A percentile compares a stretch with the other conserved stretches of the same genome.
Conservation (phyloP, 345 rosid genomes). For the Limnanthes douglasii region DNA sequence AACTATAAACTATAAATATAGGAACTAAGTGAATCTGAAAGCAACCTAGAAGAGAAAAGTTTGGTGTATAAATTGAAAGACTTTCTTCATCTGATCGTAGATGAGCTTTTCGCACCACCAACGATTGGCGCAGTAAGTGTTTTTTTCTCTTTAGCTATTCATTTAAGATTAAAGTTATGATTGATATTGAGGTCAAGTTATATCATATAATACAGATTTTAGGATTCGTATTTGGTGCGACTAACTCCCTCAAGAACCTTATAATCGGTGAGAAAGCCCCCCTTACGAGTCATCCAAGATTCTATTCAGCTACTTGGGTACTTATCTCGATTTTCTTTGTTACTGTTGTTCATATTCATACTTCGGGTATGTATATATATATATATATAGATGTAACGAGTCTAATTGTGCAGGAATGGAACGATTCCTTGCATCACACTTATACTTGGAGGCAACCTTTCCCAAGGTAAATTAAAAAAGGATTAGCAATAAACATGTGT, state of each 20-base stretch:
- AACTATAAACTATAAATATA: too few relatives aligned
- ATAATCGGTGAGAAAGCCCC: constrained; percentile 45
- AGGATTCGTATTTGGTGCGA: constrained; percentile 50
- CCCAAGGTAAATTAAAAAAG: constrained; percentile 42
- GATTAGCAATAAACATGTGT: too few relatives aligned
- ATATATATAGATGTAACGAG: too few relatives aligned
- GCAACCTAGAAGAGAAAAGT: constrained; percentile 9
- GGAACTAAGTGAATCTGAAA: too few relatives aligned
- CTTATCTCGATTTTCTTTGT: not conserved
- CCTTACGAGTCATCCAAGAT: constrained; percentile 37
- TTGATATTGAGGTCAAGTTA: too few relatives aligned
- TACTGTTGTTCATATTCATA: too few relatives aligned
- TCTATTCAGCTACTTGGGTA: constrained; percentile 55
- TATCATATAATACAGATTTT: constrained; percentile 23
- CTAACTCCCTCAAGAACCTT: constrained; percentile 32
- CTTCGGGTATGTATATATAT: not conserved
- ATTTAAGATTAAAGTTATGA: not conserved
- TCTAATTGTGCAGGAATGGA: constrained; percentile 39
- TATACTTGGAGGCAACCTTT: constrained; percentile 64
- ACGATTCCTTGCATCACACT: constrained; percentile 59
- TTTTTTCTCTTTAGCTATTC: not conserved
- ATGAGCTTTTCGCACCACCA: constrained; percentile 80
- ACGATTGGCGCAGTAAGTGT: constrained; percentile 65
- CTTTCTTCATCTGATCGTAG: constrained; percentile 37
- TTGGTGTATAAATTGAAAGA: constrained; percentile 18